Base-by-base conservation (phyloP, 352 stramenopile genomes). In the Pythium plurisporium region DNA sequence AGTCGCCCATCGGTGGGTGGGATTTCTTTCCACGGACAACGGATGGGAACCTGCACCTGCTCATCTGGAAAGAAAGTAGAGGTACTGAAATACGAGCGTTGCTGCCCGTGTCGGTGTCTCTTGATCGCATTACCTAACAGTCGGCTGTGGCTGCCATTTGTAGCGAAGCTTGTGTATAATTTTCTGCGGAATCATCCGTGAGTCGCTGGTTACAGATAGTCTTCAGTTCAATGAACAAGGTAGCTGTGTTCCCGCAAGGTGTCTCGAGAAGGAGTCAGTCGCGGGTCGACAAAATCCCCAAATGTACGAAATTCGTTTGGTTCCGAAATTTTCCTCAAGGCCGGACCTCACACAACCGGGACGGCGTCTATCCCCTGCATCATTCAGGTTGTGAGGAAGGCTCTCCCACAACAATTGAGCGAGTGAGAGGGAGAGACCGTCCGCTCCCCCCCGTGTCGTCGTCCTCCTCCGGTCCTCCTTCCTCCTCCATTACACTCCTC, bases 191-290 rank as follows among this genome's bases (percentile, higher is more conserved):
- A 27, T 20, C n/a, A 26, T 17, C 26, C 9, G n/a, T 1, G 26
- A 9, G 7, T 6, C 26, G 38, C 3, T 5, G 7, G n/a, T 47
- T 47, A 33, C 23, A 15, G 5, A 37, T n/a, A 19, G 40, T 46
- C 9, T 49, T 49, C 14, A 7, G 17, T 42, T 41, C 12, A 27
- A 12, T 10, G 23, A 25, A 3, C 22, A 50, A 20, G 4, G 8
- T 33, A 9, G 1, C 23, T 1, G 22, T 20, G 10, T 49, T 23
- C 9, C 27, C 55, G 36, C 48, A 47, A 43, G 14, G 19, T 36
- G 46, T 55, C 27, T 22, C 26, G 33, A 26, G 30, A 63, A 55
- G 45, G 51, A 63, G 55, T 63, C 55, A 63, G 55, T 63, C 26
- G 19, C 23, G 30, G 3, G 31, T 38, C 22, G 30, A 17, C 11